Conservation (phyloP, 2,329 filamentous ascomycete genomes). For the Neonectria coccinea region DNA sequence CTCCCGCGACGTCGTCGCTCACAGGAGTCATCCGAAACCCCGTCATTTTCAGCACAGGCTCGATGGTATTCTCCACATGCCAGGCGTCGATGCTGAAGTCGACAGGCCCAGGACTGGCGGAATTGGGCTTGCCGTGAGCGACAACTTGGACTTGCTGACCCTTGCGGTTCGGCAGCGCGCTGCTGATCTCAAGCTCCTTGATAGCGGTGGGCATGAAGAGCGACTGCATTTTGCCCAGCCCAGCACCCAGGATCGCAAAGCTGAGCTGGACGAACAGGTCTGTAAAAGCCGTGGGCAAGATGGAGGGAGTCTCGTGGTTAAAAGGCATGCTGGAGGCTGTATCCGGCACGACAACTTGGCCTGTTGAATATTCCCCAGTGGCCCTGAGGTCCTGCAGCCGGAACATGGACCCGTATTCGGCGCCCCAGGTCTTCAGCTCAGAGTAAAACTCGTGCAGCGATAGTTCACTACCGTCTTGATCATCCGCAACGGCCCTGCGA, state of each 20-base stretch:
- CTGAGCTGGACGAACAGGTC: constrained; percentile 59
- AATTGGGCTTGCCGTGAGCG: constrained; percentile 42
- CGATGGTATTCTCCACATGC: constrained; percentile 5
- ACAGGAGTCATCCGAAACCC: constrained; percentile 57
- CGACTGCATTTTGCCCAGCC: constrained; percentile 44
- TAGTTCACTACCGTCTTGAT: too few relatives aligned
- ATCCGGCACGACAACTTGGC: constrained; percentile 55
- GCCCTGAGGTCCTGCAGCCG: constrained; percentile 26
- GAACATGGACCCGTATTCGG: too few relatives aligned
- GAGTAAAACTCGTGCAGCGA: too few relatives aligned
- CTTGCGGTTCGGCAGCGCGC: constrained; percentile 43
- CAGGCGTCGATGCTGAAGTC: constrained; percentile 53
- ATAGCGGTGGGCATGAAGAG: constrained; percentile 54
- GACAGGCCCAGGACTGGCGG: constrained; percentile 42
- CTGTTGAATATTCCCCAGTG: constrained; percentile 31
- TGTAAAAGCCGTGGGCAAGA: constrained; percentile 60
- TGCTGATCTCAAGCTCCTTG: constrained; percentile 48
- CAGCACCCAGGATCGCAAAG: constrained; percentile 54
- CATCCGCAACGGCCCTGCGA: too few relatives aligned
- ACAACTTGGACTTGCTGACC: constrained; percentile 44
- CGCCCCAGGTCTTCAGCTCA: too few relatives aligned
- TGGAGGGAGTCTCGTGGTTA: constrained; percentile 55
- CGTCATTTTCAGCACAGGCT: constrained; percentile 51
- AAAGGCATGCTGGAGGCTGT: constrained; percentile 60
- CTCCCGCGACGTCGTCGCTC: constrained; percentile 45